These are phyloP conservation scores for Halophytophthora polymorphica DNA, from an alignment of 352 stramenopile species.

Conservation along the genomic window DNA sequence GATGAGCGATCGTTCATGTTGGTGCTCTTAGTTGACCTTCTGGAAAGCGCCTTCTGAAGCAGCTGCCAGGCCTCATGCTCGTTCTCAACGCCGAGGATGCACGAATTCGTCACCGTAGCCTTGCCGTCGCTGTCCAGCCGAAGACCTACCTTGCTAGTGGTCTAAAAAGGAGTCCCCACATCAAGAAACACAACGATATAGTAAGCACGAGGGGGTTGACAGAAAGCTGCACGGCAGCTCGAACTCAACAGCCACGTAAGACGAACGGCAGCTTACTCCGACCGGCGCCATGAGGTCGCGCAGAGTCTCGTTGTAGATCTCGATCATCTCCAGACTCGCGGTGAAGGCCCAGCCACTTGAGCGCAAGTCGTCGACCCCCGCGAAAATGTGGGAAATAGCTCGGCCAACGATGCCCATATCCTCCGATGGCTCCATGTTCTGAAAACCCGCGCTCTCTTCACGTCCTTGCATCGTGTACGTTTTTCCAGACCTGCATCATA, in stretches of 20 bases:
- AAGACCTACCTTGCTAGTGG: constrained; percentile 65
- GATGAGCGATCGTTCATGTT: constrained; percentile 87
- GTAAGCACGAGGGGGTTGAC: not conserved
- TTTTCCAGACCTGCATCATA: constrained; percentile 80
- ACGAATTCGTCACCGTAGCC: constrained; percentile 60
- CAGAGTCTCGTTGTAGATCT: constrained; percentile 98
- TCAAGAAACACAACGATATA: constrained; percentile 2
- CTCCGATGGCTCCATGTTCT: constrained; percentile 38
- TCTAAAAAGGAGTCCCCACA: constrained; percentile 21
- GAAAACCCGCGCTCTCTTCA: constrained; percentile 29
- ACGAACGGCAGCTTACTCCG: constrained; percentile 29
- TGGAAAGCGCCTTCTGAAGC: constrained; percentile 53
- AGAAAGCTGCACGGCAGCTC: not conserved
- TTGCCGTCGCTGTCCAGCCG: constrained; percentile 70
- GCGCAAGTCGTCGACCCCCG: constrained; percentile 52
- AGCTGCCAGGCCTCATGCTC: constrained; percentile 66
- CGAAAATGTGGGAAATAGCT: constrained; percentile 77
- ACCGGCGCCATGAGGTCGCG: constrained; percentile 87
- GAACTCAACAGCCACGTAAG: not conserved
- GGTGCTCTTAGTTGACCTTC: constrained; percentile 75
- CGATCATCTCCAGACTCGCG: constrained; percentile 86
- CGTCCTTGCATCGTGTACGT: constrained; percentile 88
- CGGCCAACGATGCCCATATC: constrained; percentile 82
- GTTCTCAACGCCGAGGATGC: constrained; percentile 46
- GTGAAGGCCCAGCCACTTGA: constrained; percentile 73